phyloP scores from a whole-genome alignment of 2,329 filamentous ascomycete genomes.

The Alternaria sp. region DNA sequence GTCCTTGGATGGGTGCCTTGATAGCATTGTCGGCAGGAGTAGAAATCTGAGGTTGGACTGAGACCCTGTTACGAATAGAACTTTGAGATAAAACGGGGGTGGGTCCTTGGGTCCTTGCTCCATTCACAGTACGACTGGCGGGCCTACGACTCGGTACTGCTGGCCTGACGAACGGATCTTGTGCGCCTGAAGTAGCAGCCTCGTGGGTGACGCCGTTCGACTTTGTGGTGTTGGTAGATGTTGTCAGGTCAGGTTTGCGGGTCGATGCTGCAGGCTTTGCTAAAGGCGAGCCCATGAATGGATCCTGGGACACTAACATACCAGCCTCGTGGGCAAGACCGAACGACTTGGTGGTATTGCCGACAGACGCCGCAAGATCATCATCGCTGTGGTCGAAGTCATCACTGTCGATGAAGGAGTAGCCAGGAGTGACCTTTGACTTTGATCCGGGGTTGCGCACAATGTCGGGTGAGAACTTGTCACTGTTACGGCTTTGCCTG shows the following conservation, averaged over 20 bases:
- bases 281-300: slow-evolving; percentile 5
- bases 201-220: neutral
- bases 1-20: neutral
- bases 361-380: slow-evolving; percentile 26
- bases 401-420: slow-evolving; percentile 28
- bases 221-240: neutral
- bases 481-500: slow-evolving; percentile 4
- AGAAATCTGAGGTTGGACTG: neutral
- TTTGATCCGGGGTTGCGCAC: neutral
- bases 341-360: slow-evolving; percentile 44
- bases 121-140: slow-evolving; percentile 2
- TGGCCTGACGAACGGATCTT: slow-evolving; percentile 5
- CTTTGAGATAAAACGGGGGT: slow-evolving; percentile 2
- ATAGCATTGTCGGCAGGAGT: neutral
- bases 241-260: neutral
- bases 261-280: slow-evolving; percentile 1
- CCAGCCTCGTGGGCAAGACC: slow-evolving; percentile 43
- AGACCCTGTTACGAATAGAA: neutral
- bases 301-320: slow-evolving; percentile 26
- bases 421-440: slow-evolving; percentile 16
- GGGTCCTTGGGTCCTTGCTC: neutral
- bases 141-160: neutral
- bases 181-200: neutral
- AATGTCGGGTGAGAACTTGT: slow-evolving; percentile 10
- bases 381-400: slow-evolving; percentile 28